These are phyloP conservation scores for Sedum album DNA, from an alignment of 164 flowering plant species.

Conservation along the genomic window DNA sequence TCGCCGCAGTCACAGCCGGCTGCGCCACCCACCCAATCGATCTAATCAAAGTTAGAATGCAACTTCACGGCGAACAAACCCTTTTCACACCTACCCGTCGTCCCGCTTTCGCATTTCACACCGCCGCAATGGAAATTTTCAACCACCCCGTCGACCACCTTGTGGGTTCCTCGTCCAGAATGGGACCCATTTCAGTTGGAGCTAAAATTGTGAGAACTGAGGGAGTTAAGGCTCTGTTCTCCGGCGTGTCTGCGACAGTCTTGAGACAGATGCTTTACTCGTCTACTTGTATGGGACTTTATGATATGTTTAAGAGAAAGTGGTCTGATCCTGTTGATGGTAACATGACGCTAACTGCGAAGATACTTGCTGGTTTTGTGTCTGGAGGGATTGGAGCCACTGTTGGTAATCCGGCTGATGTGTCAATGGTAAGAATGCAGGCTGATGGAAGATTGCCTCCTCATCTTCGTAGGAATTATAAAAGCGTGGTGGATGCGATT, in stretches of 20 bases:
- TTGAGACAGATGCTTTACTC: slow-evolving; percentile 12
- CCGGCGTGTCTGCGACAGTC: slow-evolving; percentile 13
- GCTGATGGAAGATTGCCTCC: slow-evolving; percentile 10
- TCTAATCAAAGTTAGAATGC: slow-evolving; percentile 11
- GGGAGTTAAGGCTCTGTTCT: slow-evolving; percentile 10
- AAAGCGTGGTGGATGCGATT: slow-evolving; percentile 12
- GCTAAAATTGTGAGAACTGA: slow-evolving; percentile 1
- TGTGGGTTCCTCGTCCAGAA: background rate
- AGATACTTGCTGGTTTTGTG: slow-evolving; percentile 6
- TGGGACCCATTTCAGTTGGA: slow-evolving; percentile 4
- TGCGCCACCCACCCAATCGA: slow-evolving; percentile 7
- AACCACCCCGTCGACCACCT: background rate
- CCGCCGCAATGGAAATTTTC: background rate
- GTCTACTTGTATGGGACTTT: slow-evolving; percentile 12
- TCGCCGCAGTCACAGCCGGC: slow-evolving; percentile 9
- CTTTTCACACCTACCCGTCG: background rate
- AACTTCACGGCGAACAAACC: slow-evolving; percentile 7
- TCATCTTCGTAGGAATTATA: slow-evolving; percentile 10
- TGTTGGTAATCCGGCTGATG: slow-evolving; percentile 13
- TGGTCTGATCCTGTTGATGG: slow-evolving; percentile 10
- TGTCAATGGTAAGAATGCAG: slow-evolving; percentile 15
- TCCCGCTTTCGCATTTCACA: slow-evolving; percentile 8
- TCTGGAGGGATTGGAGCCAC: slow-evolving; percentile 12
- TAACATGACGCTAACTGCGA: slow-evolving; percentile 3
- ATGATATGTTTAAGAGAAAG: slow-evolving; percentile 8